Base-by-base conservation (phyloP, 495 filamentous ascomycete species). In the Penicillium odoratum region DNA sequence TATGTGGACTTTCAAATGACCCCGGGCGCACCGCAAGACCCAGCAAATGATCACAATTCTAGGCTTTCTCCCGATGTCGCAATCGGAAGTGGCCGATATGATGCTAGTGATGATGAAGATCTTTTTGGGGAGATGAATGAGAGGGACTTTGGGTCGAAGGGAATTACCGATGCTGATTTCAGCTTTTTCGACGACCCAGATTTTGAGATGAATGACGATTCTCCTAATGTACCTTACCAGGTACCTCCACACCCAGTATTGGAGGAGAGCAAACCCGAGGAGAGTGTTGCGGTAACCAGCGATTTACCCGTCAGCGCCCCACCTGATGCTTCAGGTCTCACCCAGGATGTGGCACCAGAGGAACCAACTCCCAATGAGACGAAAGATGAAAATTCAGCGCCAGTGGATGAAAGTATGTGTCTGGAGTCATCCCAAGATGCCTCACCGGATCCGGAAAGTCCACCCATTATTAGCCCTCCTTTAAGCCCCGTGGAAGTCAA, bases 81-180 rank as follows among this genome's bases (percentile, higher is more conserved):
- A 4, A 65, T 81, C 15, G 75, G 77, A 18, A 77, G 73, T 13
- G 76, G 73, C 10, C 58, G 71, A 16, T 77, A 80, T 51, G 80
- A 81, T 58, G 76, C 71, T 25, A 75, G 72, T 50, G 74, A 75
- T 18, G 78, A 84, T 28, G 85, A 88, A 31, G 86, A 89, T 60
- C 72, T 91, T 2, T 91, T 88, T 63, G 87, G 82, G 8, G 88
- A 90, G 51, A 77, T 89, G 31, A 84, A 84, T 40, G 88, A 84
- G 30, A 87, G 89, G 67, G 83, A 93, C 55, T 97, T 95, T 70
- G 90, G 85, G 21, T 80, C 86, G 21, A 88, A 85, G 61, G 89
- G 87, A n/a, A 84, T 96, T 18, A 93, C 90, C 2, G 92, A 97
- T 63, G 77, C 85, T 3, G 92, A 97, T 67, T 96, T 96, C 71